phyloP scores from a whole-genome alignment of 345 rosid genomes.

The Eucalyptus urophylla region DNA sequence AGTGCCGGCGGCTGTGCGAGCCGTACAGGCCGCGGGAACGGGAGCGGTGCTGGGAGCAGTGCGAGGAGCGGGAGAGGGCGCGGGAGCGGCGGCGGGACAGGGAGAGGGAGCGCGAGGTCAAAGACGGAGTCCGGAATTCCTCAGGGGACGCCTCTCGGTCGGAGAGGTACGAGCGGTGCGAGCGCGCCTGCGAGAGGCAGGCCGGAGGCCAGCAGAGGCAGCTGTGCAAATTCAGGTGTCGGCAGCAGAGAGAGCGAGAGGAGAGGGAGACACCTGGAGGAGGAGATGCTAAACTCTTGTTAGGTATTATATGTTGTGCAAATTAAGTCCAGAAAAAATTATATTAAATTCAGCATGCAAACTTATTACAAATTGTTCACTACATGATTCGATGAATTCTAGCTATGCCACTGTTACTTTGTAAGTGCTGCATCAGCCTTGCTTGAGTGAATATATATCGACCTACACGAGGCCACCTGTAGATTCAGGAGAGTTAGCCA shows the following conservation, averaged over 20 bases:
- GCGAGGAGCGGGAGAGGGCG: background rate
- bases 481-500: no score
- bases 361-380: background rate
- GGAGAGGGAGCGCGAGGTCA: background rate
- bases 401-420: no score
- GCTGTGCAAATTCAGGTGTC: background rate
- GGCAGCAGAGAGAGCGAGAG: background rate
- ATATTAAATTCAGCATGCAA: background rate
- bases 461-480: no score
- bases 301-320: background rate
- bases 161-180: background rate
- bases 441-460: no score
- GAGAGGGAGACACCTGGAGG: background rate
- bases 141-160: background rate
- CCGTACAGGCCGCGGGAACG: background rate
- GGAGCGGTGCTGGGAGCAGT: conserved; percentile 1
- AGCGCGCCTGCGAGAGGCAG: background rate
- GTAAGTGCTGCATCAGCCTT: no score
- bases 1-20: conserved; percentile 13
- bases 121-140: background rate
- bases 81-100: background rate
- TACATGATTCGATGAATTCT: no score
- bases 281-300: background rate
- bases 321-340: background rate
- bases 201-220: background rate